These are phyloP conservation scores for Xylaria sp. DNA, from an alignment of 2,329 filamentous ascomycete species.

Conservation along the genomic window DNA sequence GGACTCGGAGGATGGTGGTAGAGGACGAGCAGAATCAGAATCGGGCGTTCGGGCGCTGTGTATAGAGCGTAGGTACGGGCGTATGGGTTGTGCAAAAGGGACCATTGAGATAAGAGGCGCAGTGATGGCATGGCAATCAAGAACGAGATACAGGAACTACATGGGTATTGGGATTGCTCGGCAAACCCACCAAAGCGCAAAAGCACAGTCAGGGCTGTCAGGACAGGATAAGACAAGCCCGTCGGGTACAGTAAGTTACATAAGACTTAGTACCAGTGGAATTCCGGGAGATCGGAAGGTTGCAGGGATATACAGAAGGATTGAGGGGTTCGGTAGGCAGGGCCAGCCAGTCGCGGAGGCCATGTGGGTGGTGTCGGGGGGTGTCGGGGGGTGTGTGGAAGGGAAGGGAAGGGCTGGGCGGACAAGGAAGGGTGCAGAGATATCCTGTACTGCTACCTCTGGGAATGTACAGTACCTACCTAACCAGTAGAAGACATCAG, in stretches of 20 bases:
- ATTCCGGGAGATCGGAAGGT: slow-evolving; percentile 39
- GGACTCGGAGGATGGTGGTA: background rate
- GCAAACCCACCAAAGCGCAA: no score
- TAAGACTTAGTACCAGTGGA: slow-evolving; percentile 22
- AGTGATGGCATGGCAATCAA: background rate
- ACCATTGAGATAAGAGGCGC: background rate
- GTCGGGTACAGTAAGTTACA: background rate
- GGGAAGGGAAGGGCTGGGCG: background rate
- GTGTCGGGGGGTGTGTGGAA: slow-evolving; percentile 21
- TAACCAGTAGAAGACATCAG: no score
- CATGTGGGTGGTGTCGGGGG: slow-evolving; percentile 7
- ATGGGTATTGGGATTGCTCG: background rate
- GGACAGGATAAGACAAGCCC: no score
- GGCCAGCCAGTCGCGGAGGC: slow-evolving; percentile 25
- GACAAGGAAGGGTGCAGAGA: background rate
- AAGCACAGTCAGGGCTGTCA: no score
- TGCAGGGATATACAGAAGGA: slow-evolving; percentile 25
- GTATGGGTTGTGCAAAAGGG: background rate
- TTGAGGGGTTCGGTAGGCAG: slow-evolving; percentile 27
- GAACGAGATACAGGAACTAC: background rate
- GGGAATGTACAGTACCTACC: no score
- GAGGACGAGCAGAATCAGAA: background rate
- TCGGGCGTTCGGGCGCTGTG: background rate
- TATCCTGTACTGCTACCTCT: no score
- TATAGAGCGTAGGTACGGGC: background rate